Evolutionary conservation across 495 filamentous ascomycete genomes (phyloP).

Genomic region (Neurospora hispaniola): DNA sequence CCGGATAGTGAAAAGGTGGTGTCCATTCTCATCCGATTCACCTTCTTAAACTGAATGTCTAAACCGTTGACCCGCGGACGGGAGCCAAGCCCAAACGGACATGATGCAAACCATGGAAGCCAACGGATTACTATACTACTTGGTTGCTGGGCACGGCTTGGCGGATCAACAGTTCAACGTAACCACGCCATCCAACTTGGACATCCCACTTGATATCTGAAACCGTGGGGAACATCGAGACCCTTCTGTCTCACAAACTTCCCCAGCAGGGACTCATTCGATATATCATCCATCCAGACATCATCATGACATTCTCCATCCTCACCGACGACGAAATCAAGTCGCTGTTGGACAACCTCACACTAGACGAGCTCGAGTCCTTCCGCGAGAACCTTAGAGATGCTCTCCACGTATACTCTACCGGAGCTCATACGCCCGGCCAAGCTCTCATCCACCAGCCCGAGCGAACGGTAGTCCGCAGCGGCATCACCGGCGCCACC

Average conservation of each 20-base stretch:
- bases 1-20: not conserved
- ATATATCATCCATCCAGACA: not conserved
- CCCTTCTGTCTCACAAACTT: not conserved
- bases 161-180: not conserved
- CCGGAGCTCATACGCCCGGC: constrained; percentile 42
- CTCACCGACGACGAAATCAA: constrained; percentile 63
- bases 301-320: constrained; percentile 72
- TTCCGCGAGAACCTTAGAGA: constrained; percentile 58
- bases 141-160: not conserved
- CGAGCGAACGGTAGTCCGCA: constrained; percentile 57
- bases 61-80: not conserved
- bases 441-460: constrained; percentile 56
- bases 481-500: constrained; percentile 56
- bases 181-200: not conserved
- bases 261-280: not conserved
- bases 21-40: not conserved
- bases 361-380: constrained; percentile 50
- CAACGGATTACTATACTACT: not conserved
- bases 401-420: constrained; percentile 76
- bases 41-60: not conserved
- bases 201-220: not conserved
- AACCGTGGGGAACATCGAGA: not conserved
- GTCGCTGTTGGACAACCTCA: constrained; percentile 60
- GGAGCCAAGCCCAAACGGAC: not conserved
- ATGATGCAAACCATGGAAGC: not conserved